A percentile compares a stretch with the other conserved stretches of the same genome.
These are phyloP conservation scores for Fusarium mexicanum DNA, from an alignment of 2,329 filamentous ascomycete species.

Conservation along the genomic window DNA sequence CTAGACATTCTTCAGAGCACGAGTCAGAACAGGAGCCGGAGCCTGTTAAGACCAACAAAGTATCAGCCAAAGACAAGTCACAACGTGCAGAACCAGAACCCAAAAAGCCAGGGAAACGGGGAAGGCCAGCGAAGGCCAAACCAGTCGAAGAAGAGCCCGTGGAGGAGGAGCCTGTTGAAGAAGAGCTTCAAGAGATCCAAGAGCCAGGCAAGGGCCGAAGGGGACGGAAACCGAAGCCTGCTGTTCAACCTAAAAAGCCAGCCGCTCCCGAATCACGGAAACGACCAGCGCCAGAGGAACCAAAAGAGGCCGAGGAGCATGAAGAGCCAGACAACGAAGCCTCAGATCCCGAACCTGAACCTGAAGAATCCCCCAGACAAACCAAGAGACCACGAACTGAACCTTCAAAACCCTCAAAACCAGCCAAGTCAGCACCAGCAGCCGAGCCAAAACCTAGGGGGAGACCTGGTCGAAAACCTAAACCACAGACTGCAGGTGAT, in stretches of 20 bases:
- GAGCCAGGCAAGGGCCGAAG: conserved; percentile 7
- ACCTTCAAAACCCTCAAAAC: conserved; percentile 38
- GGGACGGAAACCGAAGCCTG: conserved; percentile 29
- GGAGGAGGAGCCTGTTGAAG: conserved; percentile 17
- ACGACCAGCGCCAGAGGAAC: conserved; percentile 17
- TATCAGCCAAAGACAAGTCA: conserved; percentile 4
- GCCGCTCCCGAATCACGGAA: conserved; percentile 27
- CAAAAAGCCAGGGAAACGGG: conserved; percentile 27
- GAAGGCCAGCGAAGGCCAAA: conserved; percentile 37
- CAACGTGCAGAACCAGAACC: not conserved
- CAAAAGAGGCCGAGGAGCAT: conserved; percentile 31
- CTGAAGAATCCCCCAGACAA: conserved; percentile 36
- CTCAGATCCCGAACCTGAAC: conserved; percentile 37
- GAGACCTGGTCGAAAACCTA: conserved; percentile 40
- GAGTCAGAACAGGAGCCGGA: conserved; percentile 16
- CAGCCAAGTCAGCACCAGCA: conserved; percentile 15
- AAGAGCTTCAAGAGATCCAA: conserved; percentile 1
- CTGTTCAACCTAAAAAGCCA: conserved; percentile 23
- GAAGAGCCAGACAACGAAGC: conserved; percentile 27
- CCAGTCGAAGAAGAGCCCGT: conserved; percentile 13
- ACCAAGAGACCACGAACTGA: conserved; percentile 44
- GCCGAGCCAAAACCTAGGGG: conserved; percentile 41
- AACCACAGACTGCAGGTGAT: conserved; percentile 39
- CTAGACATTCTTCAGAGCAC: conserved; percentile 32
- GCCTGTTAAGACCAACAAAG: not conserved